Base-by-base conservation (phyloP, 2,329 filamentous ascomycete genomes). In the Akanthomyces muscarius region DNA sequence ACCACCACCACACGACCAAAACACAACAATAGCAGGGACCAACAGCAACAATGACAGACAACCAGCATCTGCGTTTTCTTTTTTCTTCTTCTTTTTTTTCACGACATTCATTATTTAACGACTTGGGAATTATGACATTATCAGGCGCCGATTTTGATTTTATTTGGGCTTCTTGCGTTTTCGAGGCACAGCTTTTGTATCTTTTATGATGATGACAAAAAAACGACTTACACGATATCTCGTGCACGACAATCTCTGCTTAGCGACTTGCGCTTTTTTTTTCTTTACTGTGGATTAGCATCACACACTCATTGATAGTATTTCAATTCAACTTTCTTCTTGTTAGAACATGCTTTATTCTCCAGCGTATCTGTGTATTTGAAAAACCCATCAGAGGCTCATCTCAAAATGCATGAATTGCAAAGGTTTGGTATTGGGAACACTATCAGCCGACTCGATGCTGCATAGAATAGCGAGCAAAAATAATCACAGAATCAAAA, bases 71-170 rank as follows among this genome's bases (percentile, higher is more conserved):
- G 28, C 33, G n/a, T 5, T 36, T 23, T 25, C 14, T 23, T 10
- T 42, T 42, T 50, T 21, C n/a, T 18, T 41, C 16, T 23, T 48
- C 11, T 59, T 42, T 13, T 47, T 33, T 8, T 55, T 42, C 21
- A 62, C 51, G 59, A 62, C 48, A 53, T 45, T 61, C 58, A 61
- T 53, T 61, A 30, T 61, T 53, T 45, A 44, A 53, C 48, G 58
- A 61, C n/a, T 58, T 48, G n/a, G 55, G 16, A 47, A 23, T 60
- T 65, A 18, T 47, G 42, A 51, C 59, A 62, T 62, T 41, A 14
- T 21, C 18, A 48, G 59, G 59, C 59, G 59, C 44, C 30, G 13
- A 45, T 41, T 55, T 47, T 18, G 6, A 36, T 53, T 53, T 42
- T 45, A 53, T 56, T 66, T 57, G 41, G 61, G 18, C 42, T 44